phyloP scores from a whole-genome alignment of 2,329 filamentous ascomycete species.

The Monosporascus sp. region DNA sequence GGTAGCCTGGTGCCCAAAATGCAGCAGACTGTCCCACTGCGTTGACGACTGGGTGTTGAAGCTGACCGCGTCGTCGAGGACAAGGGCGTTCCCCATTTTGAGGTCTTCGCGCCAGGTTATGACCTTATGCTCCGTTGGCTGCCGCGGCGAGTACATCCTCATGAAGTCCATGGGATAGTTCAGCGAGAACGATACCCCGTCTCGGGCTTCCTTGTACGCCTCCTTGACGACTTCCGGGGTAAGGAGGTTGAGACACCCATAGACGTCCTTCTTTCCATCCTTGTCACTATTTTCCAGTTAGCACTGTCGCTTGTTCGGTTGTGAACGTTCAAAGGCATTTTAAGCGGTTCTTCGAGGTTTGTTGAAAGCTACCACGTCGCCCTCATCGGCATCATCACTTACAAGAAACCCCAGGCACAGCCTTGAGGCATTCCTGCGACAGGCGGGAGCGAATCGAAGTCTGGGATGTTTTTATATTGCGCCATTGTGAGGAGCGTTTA shows the following conservation, averaged over 20 bases:
- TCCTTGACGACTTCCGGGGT: conserved; percentile 1
- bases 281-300: conserved; percentile 1
- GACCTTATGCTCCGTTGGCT: conserved; percentile 1
- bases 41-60: conserved; percentile 9
- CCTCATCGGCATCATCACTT: neutral
- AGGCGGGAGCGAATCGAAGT: conserved; percentile 4
- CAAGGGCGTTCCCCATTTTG: neutral
- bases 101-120: conserved; percentile 5
- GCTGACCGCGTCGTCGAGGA: conserved; percentile 6
- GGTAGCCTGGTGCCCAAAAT: conserved; percentile 3
- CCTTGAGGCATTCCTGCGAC: conserved; percentile 4
- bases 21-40: conserved; percentile 8
- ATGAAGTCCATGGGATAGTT: conserved; percentile 6
- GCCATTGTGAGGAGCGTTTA: conserved; percentile 1
- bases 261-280: conserved; percentile 4
- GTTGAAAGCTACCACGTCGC: neutral
- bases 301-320: too few species aligned
- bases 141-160: conserved; percentile 1
- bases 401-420: conserved; percentile 7
- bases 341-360: neutral
- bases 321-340: too few species aligned
- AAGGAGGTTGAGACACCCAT: conserved; percentile 7
- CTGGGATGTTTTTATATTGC: conserved; percentile 1
- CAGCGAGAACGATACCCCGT: conserved; percentile 5
- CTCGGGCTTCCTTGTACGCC: conserved; percentile 5